Percentiles rank a stretch among this genome's conserved stretches.
Conservation (phyloP, 768 basidiomycete genomes). For the Pleurotus eryngii region DNA sequence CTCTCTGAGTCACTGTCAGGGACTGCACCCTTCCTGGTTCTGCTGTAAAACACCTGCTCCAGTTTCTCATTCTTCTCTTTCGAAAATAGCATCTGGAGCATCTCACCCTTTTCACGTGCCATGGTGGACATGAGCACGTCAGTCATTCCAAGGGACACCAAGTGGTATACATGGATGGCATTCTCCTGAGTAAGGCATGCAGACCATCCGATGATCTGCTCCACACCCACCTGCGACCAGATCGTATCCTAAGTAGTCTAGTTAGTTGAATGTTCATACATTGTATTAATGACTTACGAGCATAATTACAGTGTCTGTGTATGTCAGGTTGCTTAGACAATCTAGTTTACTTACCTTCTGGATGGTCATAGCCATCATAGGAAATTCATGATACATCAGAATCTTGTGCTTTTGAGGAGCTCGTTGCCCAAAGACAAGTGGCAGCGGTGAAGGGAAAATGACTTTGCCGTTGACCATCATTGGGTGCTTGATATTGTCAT, state of each 20-base stretch:
- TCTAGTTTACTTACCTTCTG: neutral
- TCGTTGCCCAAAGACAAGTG: neutral
- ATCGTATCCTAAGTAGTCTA: neutral
- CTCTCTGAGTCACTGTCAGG: no score
- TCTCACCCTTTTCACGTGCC: neutral
- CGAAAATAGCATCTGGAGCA: neutral
- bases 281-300: neutral
- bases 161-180: slow-evolving; percentile 5
- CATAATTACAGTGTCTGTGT: slow-evolving; percentile 2
- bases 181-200: slow-evolving; percentile 7
- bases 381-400: no score
- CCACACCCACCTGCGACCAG: neutral
- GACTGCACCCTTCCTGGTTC: neutral
- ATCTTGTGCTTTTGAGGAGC: no score
- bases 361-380: no score
- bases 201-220: slow-evolving; percentile 6
- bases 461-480: no score
- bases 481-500: no score
- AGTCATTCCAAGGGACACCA: slow-evolving; percentile 1
- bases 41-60: neutral
- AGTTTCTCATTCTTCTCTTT: neutral
- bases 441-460: no score
- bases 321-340: neutral
- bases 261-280: neutral
- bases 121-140: slow-evolving; percentile 6